phyloP scores from a whole-genome alignment of 2,329 filamentous ascomycete genomes.

The Aspergillus intermedius region DNA sequence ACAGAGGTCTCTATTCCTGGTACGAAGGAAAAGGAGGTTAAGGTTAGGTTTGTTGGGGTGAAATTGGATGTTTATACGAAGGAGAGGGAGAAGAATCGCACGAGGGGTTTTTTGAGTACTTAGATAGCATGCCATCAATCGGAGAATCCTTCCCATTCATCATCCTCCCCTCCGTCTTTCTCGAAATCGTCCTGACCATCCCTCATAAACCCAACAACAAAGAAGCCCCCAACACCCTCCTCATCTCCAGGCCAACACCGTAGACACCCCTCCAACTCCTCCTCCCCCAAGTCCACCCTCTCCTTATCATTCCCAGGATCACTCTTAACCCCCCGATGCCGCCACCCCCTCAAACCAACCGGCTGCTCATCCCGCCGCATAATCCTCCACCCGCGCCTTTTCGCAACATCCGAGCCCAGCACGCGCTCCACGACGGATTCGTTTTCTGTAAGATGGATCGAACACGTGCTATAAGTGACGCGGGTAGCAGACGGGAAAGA shows the following conservation, averaged over 20 bases:
- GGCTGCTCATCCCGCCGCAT: slow-evolving; percentile 66
- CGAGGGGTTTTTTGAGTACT: slow-evolving; percentile 49
- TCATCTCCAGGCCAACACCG: slow-evolving; percentile 74
- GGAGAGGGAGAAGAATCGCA: slow-evolving; percentile 60
- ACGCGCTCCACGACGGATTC: slow-evolving; percentile 73
- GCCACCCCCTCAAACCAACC: slow-evolving; percentile 68
- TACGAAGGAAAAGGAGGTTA: slow-evolving; percentile 38
- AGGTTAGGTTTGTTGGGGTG: slow-evolving; percentile 68
- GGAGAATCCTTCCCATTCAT: slow-evolving; percentile 42
- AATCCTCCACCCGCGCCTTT: slow-evolving; percentile 68
- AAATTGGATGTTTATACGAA: slow-evolving; percentile 66
- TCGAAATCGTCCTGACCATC: slow-evolving; percentile 15
- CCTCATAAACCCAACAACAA: slow-evolving; percentile 78
- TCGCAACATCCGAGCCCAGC: slow-evolving; percentile 61
- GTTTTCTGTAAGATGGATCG: slow-evolving; percentile 79
- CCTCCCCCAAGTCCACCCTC: slow-evolving; percentile 36
- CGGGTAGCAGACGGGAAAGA: slow-evolving; percentile 66
- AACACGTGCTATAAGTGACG: slow-evolving; percentile 92
- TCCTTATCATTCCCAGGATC: slow-evolving; percentile 1
- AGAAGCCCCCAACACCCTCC: slow-evolving; percentile 88
- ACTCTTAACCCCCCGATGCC: slow-evolving; percentile 54
- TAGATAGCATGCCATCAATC: slow-evolving; percentile 16
- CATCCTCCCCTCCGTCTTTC: slow-evolving; percentile 23
- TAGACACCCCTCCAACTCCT: slow-evolving; percentile 64
- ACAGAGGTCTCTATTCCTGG: too few species aligned